phyloP scores from a whole-genome alignment of 306 rosid genomes.

The Elaeagnus macrophylla region DNA sequence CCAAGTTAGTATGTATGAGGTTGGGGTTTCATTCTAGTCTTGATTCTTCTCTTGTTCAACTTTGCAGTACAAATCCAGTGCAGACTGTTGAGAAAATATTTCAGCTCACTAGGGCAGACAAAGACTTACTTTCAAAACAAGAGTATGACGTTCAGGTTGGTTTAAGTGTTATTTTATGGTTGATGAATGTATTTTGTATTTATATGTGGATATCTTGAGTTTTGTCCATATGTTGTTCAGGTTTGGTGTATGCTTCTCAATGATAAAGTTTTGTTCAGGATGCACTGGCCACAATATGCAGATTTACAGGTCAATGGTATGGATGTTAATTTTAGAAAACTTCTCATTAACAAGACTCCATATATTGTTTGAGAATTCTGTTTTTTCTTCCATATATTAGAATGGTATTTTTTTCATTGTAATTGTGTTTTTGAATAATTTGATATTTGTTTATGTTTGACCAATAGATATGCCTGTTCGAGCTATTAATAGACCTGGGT shows the following conservation, averaged over 20 bases:
- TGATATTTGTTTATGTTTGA: background rate
- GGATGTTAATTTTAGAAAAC: conserved; percentile 9
- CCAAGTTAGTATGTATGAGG: background rate
- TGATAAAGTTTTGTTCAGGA: conserved; percentile 93
- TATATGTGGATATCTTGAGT: background rate
- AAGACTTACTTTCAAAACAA: conserved; percentile 55
- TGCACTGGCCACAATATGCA: conserved; percentile 97
- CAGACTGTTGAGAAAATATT: conserved; percentile 80
- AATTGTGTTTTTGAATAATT: too few relatives aligned
- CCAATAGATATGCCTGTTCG: conserved; percentile 70
- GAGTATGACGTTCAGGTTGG: conserved; percentile 85
- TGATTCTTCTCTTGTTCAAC: conserved; percentile 12
- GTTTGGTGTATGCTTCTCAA: conserved; percentile 99
- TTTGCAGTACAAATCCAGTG: conserved; percentile 66
- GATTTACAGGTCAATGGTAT: conserved; percentile 92
- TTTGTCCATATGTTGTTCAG: conserved; percentile 25
- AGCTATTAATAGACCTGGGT: conserved; percentile 81
- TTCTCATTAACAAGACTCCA: too few relatives aligned
- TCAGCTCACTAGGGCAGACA: conserved; percentile 72
- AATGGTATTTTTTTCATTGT: too few relatives aligned
- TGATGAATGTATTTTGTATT: conserved; percentile 8
- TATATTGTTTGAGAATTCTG: too few relatives aligned
- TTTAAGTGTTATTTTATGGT: conserved; percentile 14
- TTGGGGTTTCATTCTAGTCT: conserved; percentile 10
- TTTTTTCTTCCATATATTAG: too few relatives aligned